phyloP scores from a whole-genome alignment of 305 asterid species.

The Fraxinus floribunda region DNA sequence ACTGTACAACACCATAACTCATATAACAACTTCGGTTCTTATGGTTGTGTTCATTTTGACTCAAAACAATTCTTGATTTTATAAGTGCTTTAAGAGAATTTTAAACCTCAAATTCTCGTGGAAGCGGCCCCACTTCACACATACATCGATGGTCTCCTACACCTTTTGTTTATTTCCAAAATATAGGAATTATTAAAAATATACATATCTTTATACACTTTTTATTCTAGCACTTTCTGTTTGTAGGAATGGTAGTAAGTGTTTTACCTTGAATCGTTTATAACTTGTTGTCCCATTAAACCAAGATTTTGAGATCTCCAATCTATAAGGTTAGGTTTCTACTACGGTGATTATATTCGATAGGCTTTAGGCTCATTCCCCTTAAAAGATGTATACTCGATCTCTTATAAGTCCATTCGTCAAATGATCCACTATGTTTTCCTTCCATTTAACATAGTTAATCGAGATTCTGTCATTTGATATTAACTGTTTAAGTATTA shows the following conservation, averaged over 20 bases:
- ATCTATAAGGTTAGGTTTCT: background rate
- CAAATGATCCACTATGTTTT: no score
- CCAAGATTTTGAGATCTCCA: background rate
- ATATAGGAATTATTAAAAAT: background rate
- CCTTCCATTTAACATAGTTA: no score
- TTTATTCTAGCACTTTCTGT: background rate
- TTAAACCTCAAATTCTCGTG: background rate
- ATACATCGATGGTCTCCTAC: background rate
- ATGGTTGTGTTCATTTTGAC: background rate
- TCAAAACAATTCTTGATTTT: background rate
- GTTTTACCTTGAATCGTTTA: background rate
- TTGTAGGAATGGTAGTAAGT: background rate
- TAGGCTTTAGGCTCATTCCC: background rate
- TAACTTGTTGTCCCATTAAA: background rate
- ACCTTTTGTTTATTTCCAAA: background rate
- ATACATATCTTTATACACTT: background rate
- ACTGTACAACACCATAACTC: background rate
- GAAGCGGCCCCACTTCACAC: background rate
- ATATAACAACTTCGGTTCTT: background rate
- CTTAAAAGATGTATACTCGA: background rate
- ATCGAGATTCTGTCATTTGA: no score
- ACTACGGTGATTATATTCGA: background rate
- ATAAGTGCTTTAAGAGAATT: no score
- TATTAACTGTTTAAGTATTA: no score
- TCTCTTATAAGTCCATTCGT: background rate